Base-by-base conservation (phyloP, 441 rosid species). In the Euphorbia neoarborescens region DNA sequence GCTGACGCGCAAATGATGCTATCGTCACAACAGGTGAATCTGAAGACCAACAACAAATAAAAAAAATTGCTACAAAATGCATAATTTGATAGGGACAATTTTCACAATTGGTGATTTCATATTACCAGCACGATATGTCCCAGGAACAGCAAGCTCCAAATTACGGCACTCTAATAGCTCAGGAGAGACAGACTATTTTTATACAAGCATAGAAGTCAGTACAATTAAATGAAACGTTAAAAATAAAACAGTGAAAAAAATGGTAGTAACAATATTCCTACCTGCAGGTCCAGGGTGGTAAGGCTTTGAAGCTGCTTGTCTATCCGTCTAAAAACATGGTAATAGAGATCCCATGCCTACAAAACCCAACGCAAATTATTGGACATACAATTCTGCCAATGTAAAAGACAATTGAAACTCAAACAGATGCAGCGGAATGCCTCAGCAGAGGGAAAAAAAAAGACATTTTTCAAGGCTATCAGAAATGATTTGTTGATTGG, bases 311-410 rank as follows among this genome's bases (percentile, higher is more conserved):
- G 94, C 81, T 95, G 99, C 77, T 91, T 91, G 83, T 95, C 99
- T 70, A 95, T 90, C 76, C 98, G 85, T 82, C 87, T 87, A 85
- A 95, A 95, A 71, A 95, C 96, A 76, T 95, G 96, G 80, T 91
- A 93, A 72, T 93, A 95, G 61, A 95, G 91, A 83, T 95, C 98
- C 98, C 99, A 95, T 25, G 99, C 99, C 99, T 94, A 80, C 62
- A 75, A 85, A 75, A 77, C 77, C 65, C 76, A 60, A 69, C 69
- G 64, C 54, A 79, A 56, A 66, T 66, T 58, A 68, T 75, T 62
- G 32, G 66, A 61, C 34, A 65, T 12, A 42, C 48, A 53, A 54
- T 57, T 22, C 38, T 25, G 20, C 37, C 40, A 63, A 60, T 56
- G 50, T 44, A 50, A 62, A 35, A 56, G 19, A 19, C 24, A 66